These are phyloP conservation scores for Rosa hybrid DNA, from an alignment of 331 rosid genomes.

Conservation along the genomic window DNA sequence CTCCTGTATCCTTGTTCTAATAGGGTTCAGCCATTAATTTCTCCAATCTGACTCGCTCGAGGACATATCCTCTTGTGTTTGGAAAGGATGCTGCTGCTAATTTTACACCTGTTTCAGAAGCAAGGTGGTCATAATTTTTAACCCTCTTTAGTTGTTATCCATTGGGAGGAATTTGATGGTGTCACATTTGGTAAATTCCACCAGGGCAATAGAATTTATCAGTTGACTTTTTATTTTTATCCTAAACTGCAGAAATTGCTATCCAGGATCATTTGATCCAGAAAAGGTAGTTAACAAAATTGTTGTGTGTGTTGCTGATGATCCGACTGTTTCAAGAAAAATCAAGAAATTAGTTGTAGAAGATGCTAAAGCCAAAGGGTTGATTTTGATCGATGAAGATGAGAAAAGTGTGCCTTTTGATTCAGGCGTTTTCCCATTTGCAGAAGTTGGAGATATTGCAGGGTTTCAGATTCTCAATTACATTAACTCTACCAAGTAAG, in stretches of 20 bases:
- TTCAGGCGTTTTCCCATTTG: conserved; percentile 72
- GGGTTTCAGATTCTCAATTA: conserved; percentile 76
- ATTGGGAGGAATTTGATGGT: neutral
- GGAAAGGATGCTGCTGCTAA: conserved; percentile 63
- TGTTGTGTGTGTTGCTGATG: conserved; percentile 65
- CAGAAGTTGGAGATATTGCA: conserved; percentile 55
- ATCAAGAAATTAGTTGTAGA: conserved; percentile 76
- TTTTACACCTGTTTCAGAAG: conserved; percentile 75
- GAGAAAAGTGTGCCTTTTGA: conserved; percentile 59
- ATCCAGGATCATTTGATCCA: conserved; percentile 82
- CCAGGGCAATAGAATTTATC: neutral
- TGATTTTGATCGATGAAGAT: conserved; percentile 58
- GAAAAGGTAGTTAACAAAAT: conserved; percentile 65
- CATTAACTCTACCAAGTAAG: conserved; percentile 82
- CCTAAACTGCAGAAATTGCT: conserved; percentile 68
- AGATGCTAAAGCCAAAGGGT: conserved; percentile 77
- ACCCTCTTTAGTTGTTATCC: neutral
- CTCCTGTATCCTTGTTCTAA: conserved; percentile 9
- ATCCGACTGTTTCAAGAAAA: conserved; percentile 48
- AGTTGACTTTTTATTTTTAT: neutral
- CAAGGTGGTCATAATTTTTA: conserved; percentile 56
- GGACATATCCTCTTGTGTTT: conserved; percentile 63
- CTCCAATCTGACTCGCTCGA: conserved; percentile 61
- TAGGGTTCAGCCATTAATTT: conserved; percentile 81
- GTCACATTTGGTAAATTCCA: neutral